Conservation (phyloP, 1,284 basidiomycete species). For the Ceratobasidium sp. region DNA sequence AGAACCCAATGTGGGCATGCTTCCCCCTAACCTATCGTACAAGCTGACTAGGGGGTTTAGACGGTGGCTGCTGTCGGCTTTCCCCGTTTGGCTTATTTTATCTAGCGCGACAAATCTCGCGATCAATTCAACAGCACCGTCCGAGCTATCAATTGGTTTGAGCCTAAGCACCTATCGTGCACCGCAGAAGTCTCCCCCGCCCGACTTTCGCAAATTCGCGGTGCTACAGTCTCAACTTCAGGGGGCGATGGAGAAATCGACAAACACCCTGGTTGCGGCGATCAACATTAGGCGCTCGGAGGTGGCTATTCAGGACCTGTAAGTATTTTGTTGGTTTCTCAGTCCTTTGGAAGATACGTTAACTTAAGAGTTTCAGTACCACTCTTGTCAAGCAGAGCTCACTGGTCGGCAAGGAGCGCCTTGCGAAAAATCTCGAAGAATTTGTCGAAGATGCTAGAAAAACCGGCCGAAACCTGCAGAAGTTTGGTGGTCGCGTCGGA, state of each 20-base stretch:
- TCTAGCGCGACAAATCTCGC: too few relatives aligned
- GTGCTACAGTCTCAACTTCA: constrained; percentile 40
- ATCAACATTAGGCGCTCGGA: constrained; percentile 45
- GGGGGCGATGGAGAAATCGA: constrained; percentile 34
- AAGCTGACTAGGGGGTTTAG: too few relatives aligned
- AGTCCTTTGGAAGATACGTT: background rate
- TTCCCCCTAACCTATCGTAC: too few relatives aligned
- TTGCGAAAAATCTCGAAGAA: constrained; percentile 31
- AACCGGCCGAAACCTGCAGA: constrained; percentile 44
- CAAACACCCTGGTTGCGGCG: constrained; percentile 39
- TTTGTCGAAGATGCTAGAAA: constrained; percentile 43
- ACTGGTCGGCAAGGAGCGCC: constrained; percentile 41
- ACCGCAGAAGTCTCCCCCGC: background rate
- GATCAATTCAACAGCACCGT: too few relatives aligned
- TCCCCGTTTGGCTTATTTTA: too few relatives aligned
- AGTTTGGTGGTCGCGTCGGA: constrained; percentile 46
- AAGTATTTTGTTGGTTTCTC: background rate
- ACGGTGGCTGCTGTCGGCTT: too few relatives aligned
- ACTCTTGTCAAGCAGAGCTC: constrained; percentile 43
- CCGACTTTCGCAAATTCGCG: constrained; percentile 44
- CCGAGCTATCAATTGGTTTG: background rate
- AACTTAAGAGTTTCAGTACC: constrained; percentile 22
- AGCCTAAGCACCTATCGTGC: background rate
- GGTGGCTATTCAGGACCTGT: constrained; percentile 43
- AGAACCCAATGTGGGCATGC: too few relatives aligned